phyloP scores from a whole-genome alignment of 306 rosid genomes.

The Malus orientalis region DNA sequence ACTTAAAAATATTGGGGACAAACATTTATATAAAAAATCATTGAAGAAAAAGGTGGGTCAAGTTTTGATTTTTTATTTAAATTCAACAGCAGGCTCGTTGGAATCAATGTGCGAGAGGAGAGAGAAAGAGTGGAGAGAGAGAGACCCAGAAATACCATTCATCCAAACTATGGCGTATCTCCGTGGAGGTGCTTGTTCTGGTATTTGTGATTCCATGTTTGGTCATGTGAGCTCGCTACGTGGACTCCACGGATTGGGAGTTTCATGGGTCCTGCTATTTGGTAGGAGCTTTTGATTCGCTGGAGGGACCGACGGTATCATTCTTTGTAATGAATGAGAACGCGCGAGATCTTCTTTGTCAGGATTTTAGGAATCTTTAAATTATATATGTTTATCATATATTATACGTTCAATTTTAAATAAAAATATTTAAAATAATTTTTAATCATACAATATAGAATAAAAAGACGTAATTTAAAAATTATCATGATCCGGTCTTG shows the following conservation, averaged over 20 bases:
- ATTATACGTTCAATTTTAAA: no score
- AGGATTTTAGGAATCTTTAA: no score
- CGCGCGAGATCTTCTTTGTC: no score
- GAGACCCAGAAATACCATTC: slow-evolving; percentile 8
- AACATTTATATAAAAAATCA: not conserved
- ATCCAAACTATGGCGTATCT: not conserved
- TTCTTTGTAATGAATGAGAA: no score
- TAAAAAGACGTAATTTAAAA: fast-evolving
- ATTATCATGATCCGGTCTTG: no score
- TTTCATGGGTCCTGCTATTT: not conserved
- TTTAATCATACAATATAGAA: fast-evolving
- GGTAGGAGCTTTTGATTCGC: not conserved
- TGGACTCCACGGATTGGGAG: not conserved
- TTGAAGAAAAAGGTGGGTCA: not conserved
- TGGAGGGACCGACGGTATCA: no score
- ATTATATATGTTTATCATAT: fast-evolving
- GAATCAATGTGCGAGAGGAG: not conserved
- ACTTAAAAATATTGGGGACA: not conserved
- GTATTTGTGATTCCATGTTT: not conserved
- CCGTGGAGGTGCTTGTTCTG: not conserved
- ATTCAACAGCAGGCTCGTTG: not conserved
- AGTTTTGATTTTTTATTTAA: not conserved
- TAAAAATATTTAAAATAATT: no score
- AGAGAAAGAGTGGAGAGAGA: not conserved
- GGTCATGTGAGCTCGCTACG: not conserved